A percentile compares a stretch with the other conserved stretches of the same genome.
These are phyloP conservation scores for Trichoderma gracile DNA, from an alignment of 2,329 filamentous ascomycete genomes.

Conservation along the genomic window DNA sequence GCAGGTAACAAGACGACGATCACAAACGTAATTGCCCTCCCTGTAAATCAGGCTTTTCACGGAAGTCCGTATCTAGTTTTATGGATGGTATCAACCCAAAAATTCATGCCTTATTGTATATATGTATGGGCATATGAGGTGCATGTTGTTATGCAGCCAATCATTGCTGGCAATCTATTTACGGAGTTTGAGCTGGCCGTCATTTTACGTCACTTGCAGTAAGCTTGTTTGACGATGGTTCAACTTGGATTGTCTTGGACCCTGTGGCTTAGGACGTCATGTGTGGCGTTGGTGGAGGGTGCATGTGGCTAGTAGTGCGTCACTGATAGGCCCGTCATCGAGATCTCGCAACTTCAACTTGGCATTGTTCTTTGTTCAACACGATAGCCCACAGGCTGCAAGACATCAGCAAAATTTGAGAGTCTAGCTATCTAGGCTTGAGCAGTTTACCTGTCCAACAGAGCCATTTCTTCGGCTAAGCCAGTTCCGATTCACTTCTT, in stretches of 20 bases:
- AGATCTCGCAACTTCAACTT: background rate
- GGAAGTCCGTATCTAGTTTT: no score
- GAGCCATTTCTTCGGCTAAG: background rate
- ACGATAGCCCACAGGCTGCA: background rate
- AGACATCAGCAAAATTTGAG: background rate
- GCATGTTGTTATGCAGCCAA: background rate
- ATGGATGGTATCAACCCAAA: no score
- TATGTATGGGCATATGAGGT: no score
- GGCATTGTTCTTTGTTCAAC: background rate
- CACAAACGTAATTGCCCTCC: conserved; percentile 2
- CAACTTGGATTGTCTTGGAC: conserved; percentile 5
- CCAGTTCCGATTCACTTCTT: conserved; percentile 1
- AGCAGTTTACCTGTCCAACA: background rate
- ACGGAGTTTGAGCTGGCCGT: background rate
- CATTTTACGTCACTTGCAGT: conserved; percentile 15
- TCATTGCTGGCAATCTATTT: conserved; percentile 2
- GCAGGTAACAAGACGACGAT: conserved; percentile 5
- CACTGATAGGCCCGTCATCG: conserved; percentile 6
- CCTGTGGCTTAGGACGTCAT: conserved; percentile 26
- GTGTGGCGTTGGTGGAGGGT: conserved; percentile 7
- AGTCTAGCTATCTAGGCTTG: background rate
- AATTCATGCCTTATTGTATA: background rate
- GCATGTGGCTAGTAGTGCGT: conserved; percentile 13
- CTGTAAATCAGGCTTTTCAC: no score
- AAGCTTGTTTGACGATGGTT: background rate